Evolutionary conservation across 495 filamentous ascomycete genomes (phyloP), one percentile per base, ranked within the genome.

Genomic region (Penicillium arizonense): DNA sequence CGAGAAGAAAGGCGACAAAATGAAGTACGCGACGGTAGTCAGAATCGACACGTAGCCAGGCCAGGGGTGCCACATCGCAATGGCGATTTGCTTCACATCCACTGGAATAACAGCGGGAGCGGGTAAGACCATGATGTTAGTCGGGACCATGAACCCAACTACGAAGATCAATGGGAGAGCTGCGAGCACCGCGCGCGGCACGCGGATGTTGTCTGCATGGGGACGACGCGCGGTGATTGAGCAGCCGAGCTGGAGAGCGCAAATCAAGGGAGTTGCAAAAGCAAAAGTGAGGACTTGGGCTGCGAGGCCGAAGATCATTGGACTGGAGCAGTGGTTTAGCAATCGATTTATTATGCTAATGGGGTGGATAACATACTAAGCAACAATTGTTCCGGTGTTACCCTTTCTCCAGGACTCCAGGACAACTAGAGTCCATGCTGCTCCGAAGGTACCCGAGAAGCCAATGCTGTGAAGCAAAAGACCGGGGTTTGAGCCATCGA

Each of bases 41-140:
- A 76, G 55, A 16, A 74, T 64, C 6, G 68, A 68, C 9, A 68
- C 58, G 48, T 83, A 80, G 21, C 79, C 56, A 0, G 84, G 84
- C 63, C 84, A 87, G 0, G 72, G 67, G 52, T 85, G 82, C 83
- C 83, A 86, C 44, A 81, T 40, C 0, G 83, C 80, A 44, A 85
- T 79, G 53, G 76, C 73, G 28, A 69, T 67, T 47, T 86, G 83
- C 55, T 86, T 86, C 16, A 70, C 69, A 41, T 77, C 71, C 8
- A 72, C 63, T 5, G 59, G 61, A 16, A 83, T 60, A 3, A 71
- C 13, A 1, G 65, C 64, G 1, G 82, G 77, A 1, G 73, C 62
- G 1, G 82, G 82, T 21, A 83, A 54, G n/a, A 72, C 58, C 73
- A 84, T 77, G 14, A 79, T 59, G 24, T 78, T 54, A 8, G 72